Evolutionary conservation across 495 filamentous ascomycete genomes (phyloP).

Genomic region (Podospora didyma): DNA sequence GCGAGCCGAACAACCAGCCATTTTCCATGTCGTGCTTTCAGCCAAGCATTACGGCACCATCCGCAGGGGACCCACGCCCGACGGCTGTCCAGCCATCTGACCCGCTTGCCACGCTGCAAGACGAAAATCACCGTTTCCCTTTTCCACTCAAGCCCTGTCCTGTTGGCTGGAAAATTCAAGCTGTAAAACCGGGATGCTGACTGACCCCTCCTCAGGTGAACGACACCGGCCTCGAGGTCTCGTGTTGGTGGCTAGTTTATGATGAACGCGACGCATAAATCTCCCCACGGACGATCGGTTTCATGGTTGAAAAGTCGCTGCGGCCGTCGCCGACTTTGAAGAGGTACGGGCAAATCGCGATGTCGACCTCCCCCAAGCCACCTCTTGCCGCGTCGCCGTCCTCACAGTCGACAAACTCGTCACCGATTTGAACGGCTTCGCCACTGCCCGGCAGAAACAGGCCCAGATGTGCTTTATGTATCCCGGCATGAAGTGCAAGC

Average conservation of each 20-base stretch:
- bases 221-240: no score
- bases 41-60: conserved; percentile 28
- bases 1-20: conserved; percentile 6
- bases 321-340: conserved; percentile 18
- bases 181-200: no score
- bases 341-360: conserved; percentile 16
- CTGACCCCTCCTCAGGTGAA: no score
- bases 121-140: no score
- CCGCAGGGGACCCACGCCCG: conserved; percentile 3
- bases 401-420: conserved; percentile 21
- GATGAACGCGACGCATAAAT: conserved; percentile 9
- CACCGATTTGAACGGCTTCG: conserved; percentile 16
- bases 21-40: conserved; percentile 31
- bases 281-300: conserved; percentile 14
- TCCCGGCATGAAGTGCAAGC: conserved; percentile 20
- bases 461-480: conserved; percentile 9
- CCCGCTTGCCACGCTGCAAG: neutral
- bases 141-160: no score
- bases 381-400: conserved; percentile 13
- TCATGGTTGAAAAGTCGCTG: conserved; percentile 1
- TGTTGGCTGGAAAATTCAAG: no score
- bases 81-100: neutral
- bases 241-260: no score
- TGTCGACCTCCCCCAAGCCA: conserved; percentile 10
- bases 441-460: conserved; percentile 6